Base-by-base conservation (phyloP, 345 rosid genomes). In the Pistacia atlantica region DNA sequence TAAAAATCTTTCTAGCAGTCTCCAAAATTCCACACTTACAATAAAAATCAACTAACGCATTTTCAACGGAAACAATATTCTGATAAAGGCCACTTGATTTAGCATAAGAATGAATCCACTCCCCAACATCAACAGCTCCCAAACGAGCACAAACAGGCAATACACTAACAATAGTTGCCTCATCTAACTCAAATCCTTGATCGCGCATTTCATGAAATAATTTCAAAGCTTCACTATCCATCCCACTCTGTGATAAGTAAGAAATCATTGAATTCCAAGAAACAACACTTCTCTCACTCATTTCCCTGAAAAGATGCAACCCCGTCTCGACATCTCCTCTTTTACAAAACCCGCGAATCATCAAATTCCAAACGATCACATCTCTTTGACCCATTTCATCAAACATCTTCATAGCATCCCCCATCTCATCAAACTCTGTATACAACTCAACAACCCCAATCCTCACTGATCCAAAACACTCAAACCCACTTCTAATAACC, bases 181-280 rank as follows among this genome's bases (percentile, higher is more conserved):
- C 93, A 10, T 92, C 97, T 4, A 84, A 90, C 51, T 86, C 81
- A 5, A 89, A 79, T 1, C 88, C 91, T 76, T 79, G 85, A 55
- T 84, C 89, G 58, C 83, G 63, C 97, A 92, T 90, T 81, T 87
- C 89, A 4, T 78, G 77, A 80, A 90, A 90, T 73, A 90, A 85
- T 18, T 65, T 76, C 78, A 90, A 81, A 67, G 95, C 97, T 67
- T 90, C 93, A 56, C 73, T 74, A 45, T 84, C 86, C 65, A 91
- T 83, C 51, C 95, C 90, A 68, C 86, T 78, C 61, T 80, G 84
- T 0, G 87, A 87, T 77, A 92, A 86, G 68, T 85, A 83, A 60
- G 89, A 86, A 4, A 92, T 89, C 86, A 92, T 85, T 16, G 80
- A 87, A 65, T 92, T 92, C 97, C 95, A 92, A 1, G 95, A 81